Conservation (phyloP, 208 protist species). For the Hexamita inflata region DNA sequence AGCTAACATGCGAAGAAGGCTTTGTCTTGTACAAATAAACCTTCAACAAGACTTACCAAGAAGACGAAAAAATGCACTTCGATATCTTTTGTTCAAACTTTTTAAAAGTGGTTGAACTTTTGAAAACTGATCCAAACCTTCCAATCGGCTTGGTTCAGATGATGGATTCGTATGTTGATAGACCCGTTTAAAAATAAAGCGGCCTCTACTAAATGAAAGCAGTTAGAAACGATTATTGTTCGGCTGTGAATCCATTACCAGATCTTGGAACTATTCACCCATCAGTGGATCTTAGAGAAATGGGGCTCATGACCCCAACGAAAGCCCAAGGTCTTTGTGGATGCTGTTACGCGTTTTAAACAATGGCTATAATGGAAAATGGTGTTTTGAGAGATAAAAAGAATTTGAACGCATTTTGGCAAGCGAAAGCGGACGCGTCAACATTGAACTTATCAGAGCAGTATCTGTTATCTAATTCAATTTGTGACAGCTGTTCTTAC, state of each 20-base stretch:
- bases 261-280: background rate
- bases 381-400: background rate
- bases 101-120: no score
- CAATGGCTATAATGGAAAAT: background rate
- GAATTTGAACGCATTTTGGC: background rate
- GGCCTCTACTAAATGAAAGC: no score
- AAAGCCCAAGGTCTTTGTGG: background rate
- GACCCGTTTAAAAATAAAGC: no score
- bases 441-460: background rate
- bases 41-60: no score
- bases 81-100: no score
- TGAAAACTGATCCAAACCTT: no score
- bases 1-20: no score
- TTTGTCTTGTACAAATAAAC: no score
- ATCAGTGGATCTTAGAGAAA: background rate
- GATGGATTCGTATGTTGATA: no score
- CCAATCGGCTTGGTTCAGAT: no score
- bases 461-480: background rate
- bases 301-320: background rate
- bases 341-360: background rate
- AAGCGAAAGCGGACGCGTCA: background rate
- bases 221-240: no score
- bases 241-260: background rate
- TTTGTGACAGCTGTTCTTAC: background rate
- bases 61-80: no score